A percentile compares a stretch with the other conserved stretches of the same genome.
Evolutionary conservation across 139 green algal genomes (phyloP).

Genomic region (Haematococcus sp.): DNA sequence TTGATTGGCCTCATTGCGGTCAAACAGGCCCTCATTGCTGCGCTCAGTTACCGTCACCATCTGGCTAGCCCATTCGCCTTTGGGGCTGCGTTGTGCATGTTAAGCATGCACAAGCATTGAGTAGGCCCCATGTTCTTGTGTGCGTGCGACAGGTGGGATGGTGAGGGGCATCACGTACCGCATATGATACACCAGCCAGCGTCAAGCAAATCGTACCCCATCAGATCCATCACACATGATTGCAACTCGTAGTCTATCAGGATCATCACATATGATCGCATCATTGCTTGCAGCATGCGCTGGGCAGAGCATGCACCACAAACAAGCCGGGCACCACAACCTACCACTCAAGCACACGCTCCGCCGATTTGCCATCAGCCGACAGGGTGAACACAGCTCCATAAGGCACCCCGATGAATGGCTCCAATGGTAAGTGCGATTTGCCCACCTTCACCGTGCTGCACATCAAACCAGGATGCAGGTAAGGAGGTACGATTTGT

Average conservation of each 20-base stretch:
- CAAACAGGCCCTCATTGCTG: constrained; percentile 53
- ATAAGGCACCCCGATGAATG: constrained; percentile 58
- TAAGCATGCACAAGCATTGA: not conserved
- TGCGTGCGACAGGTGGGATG: not conserved
- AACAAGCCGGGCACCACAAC: not conserved
- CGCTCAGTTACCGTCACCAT: constrained; percentile 21
- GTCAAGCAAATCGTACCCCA: too few species aligned
- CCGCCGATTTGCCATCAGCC: constrained; percentile 27
- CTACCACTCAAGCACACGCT: constrained; percentile 16
- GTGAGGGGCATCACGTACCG: not conserved
- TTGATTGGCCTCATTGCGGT: constrained; percentile 53
- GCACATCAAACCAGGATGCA: not conserved
- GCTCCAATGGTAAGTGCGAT: constrained; percentile 10
- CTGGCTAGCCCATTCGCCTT: not conserved
- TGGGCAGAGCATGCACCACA: too few species aligned
- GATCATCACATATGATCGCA: too few species aligned
- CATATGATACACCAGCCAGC: not conserved
- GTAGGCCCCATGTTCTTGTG: too few species aligned
- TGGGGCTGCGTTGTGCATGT: not conserved
- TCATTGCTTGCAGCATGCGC: too few species aligned
- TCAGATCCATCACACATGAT: too few species aligned
- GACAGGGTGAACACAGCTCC: constrained; percentile 57
- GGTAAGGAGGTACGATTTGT: too few species aligned
- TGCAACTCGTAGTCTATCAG: too few species aligned
- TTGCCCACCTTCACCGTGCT: constrained; percentile 59